A percentile compares a stretch with the other conserved stretches of the same genome.
These are phyloP conservation scores for Nakaseomyces uthaithaninus DNA, from an alignment of 1,139 yeast species.

Conservation along the genomic window DNA sequence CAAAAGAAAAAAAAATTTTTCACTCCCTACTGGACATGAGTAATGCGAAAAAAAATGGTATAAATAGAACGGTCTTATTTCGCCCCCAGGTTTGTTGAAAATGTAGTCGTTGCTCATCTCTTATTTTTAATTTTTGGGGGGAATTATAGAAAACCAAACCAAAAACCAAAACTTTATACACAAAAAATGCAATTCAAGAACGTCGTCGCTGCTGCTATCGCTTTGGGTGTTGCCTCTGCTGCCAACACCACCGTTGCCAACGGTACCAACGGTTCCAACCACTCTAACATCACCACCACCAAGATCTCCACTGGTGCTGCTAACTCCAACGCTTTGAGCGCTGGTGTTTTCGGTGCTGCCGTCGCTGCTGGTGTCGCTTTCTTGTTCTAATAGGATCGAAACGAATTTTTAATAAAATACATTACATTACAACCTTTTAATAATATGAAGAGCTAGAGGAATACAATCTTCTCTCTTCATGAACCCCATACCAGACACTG, in stretches of 20 bases:
- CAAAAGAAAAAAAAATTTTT: too few species aligned
- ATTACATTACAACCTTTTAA: too few species aligned
- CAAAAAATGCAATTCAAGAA: constrained; percentile 53
- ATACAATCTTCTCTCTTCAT: too few species aligned
- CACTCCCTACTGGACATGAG: too few species aligned
- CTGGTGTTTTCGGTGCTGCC: constrained; percentile 65
- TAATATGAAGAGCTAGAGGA: too few species aligned
- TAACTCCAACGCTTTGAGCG: constrained; percentile 44
- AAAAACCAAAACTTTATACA: background rate
- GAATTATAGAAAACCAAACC: background rate
- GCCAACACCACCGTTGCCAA: constrained; percentile 33
- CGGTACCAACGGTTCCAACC: constrained; percentile 32
- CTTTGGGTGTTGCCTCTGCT: constrained; percentile 31
- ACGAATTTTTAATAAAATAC: too few species aligned
- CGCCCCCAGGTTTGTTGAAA: too few species aligned
- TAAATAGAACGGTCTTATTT: too few species aligned
- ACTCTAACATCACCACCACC: constrained; percentile 23
- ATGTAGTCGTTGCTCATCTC: background rate
- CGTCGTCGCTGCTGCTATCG: constrained; percentile 37
- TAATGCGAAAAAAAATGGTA: too few species aligned
- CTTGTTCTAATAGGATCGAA: constrained; percentile 41
- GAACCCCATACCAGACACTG: too few species aligned
- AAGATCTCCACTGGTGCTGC: constrained; percentile 46
- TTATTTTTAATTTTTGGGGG: background rate
- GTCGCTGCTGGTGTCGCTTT: constrained; percentile 69